Evolutionary conservation across 305 asterid genomes (phyloP).

Genomic region (Fraxinus greggii): DNA sequence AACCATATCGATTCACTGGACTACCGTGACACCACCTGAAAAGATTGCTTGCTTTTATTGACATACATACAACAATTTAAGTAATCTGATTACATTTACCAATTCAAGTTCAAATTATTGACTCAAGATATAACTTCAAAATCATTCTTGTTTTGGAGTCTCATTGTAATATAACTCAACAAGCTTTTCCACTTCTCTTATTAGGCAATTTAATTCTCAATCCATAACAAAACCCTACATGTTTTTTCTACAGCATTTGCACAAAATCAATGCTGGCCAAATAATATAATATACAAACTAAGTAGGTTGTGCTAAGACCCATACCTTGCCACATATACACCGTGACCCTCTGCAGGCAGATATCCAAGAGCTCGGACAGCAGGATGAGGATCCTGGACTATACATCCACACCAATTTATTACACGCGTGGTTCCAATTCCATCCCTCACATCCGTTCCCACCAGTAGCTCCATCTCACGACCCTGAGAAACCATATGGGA

Average conservation of each 20-base stretch:
- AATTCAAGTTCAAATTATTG: not conserved
- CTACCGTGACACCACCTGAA: conserved; percentile 99
- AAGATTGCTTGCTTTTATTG: not conserved
- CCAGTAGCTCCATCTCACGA: conserved; percentile 68
- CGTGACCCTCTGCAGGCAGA: conserved; percentile 96
- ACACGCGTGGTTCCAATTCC: conserved; percentile 91
- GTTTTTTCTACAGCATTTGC: not conserved
- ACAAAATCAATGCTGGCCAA: not conserved
- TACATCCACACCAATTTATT: conserved; percentile 92
- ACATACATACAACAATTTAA: conserved; percentile 2
- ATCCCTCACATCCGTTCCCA: conserved; percentile 93
- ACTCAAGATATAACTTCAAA: not conserved
- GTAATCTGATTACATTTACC: not conserved
- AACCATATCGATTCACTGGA: conserved; percentile 89
- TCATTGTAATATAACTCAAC: not conserved
- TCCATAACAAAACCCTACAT: not conserved
- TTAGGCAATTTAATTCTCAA: not conserved
- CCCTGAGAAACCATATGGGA: conserved; percentile 54
- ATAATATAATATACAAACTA: not conserved
- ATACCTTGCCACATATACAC: conserved; percentile 93
- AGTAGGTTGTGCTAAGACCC: conserved; percentile 14
- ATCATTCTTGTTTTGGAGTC: not conserved
- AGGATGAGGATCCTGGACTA: conserved; percentile 88
- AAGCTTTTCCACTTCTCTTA: not conserved
- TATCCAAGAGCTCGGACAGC: conserved; percentile 98